Conservation (phyloP, 176 grass and related monocot species). For the Aegilops tauschii region DNA sequence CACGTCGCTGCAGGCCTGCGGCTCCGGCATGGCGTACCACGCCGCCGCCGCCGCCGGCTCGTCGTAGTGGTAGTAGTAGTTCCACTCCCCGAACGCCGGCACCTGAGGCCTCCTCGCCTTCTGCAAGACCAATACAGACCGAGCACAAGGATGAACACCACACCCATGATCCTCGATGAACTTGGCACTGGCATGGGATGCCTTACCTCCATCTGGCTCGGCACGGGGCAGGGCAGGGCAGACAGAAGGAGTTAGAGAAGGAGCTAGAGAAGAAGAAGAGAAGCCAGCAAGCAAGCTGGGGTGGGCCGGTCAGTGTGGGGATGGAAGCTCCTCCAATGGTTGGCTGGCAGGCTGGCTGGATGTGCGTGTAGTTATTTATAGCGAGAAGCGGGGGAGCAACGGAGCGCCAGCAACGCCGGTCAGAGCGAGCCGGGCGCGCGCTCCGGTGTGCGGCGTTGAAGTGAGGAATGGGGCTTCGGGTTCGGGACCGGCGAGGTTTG, state of each 20-base stretch:
- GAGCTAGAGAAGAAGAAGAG: not conserved
- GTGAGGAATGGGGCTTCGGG: not conserved
- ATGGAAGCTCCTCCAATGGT: not conserved
- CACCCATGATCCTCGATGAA: not conserved
- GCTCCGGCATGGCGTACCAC: not conserved
- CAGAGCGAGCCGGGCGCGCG: not conserved
- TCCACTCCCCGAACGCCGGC: constrained; percentile 47
- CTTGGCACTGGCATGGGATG: not conserved
- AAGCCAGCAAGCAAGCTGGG: not conserved
- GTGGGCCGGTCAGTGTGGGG: not conserved
- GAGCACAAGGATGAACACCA: not conserved
- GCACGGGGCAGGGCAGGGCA: not conserved
- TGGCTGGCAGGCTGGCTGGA: no score
- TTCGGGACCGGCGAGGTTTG: not conserved
- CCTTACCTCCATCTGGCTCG: constrained; percentile 10
- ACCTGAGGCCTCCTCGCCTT: constrained; percentile 35
- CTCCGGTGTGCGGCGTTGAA: not conserved
- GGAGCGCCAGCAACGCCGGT: not conserved
- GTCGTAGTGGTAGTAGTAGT: constrained; percentile 38
- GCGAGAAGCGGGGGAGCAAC: not conserved
- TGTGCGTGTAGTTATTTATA: not conserved
- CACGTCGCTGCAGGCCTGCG: constrained; percentile 37
- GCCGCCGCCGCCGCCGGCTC: not conserved
- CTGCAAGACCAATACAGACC: not conserved
- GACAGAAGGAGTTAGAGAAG: not conserved